A percentile compares a stretch with the other conserved stretches of the same genome.
Conservation (phyloP, 371 early-diverging fungal species). For the Mucor racemosus region DNA sequence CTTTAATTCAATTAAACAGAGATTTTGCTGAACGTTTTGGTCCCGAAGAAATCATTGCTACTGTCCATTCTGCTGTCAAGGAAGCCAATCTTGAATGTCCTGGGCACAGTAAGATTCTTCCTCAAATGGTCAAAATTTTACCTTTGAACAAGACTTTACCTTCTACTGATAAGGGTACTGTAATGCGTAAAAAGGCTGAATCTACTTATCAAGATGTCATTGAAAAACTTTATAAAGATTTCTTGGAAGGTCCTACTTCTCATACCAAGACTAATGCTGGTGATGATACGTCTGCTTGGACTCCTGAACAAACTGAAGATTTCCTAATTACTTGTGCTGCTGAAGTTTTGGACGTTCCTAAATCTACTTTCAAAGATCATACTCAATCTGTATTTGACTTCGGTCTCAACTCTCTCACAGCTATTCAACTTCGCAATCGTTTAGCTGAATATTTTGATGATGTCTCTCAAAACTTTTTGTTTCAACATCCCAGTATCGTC, state of each 20-base stretch:
- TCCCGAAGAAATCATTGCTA: conserved; percentile 29
- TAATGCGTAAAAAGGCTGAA: conserved; percentile 27
- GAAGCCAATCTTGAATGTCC: conserved; percentile 44
- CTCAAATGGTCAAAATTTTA: conserved; percentile 33
- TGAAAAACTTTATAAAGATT: conserved; percentile 35
- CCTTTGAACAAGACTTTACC: conserved; percentile 18
- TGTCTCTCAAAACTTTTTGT: conserved; percentile 40
- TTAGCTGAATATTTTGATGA: conserved; percentile 23
- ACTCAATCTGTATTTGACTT: conserved; percentile 32
- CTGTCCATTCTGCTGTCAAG: conserved; percentile 35
- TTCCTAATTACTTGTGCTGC: conserved; percentile 14
- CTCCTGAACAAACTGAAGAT: conserved; percentile 1
- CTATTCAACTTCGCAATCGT: conserved; percentile 33
- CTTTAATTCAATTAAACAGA: conserved; percentile 31
- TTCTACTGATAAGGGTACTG: conserved; percentile 25
- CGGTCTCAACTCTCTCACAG: conserved; percentile 31
- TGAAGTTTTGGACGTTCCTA: conserved; percentile 9
- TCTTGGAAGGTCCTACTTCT: conserved; percentile 16
- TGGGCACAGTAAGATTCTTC: conserved; percentile 38
- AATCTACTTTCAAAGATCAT: conserved; percentile 9
- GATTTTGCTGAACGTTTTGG: conserved; percentile 17
- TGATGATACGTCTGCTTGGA: not conserved
- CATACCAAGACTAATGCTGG: not conserved
- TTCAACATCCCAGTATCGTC: conserved; percentile 28
- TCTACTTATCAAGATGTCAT: conserved; percentile 23